These are phyloP conservation scores for Ensete ventricosum DNA, from an alignment of 176 grass and related monocot genomes.

Conservation along the genomic window DNA sequence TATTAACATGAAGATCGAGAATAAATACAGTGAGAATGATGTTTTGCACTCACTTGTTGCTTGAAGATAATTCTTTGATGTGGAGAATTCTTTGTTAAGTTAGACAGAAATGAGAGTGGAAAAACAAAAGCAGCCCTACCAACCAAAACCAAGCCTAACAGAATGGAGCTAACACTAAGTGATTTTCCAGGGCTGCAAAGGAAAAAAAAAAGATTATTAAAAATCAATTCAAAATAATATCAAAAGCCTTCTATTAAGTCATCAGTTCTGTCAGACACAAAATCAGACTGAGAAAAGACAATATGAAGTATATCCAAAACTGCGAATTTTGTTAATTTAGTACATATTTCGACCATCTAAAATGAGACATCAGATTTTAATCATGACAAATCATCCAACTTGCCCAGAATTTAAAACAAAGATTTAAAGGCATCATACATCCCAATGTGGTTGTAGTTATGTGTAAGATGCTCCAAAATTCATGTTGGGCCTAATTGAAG, in stretches of 20 bases:
- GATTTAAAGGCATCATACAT: neutral
- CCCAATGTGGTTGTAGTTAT: neutral
- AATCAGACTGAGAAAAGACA: neutral
- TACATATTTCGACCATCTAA: neutral
- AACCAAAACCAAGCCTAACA: conserved; percentile 76
- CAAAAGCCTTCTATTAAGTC: neutral
- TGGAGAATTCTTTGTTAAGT: conserved; percentile 67
- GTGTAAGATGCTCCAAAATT: neutral
- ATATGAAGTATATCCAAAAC: neutral
- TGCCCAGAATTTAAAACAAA: no score
- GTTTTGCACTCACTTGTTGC: conserved; percentile 52
- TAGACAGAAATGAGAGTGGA: conserved; percentile 85
- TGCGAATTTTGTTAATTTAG: neutral
- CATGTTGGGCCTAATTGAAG: neutral
- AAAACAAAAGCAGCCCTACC: conserved; percentile 99
- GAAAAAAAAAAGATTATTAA: neutral
- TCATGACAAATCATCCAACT: no score
- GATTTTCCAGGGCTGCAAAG: conserved; percentile 80
- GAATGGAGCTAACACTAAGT: conserved; percentile 69
- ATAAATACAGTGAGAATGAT: neutral
- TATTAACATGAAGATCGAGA: neutral
- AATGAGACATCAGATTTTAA: neutral
- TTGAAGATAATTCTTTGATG: conserved; percentile 70
- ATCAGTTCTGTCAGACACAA: neutral
- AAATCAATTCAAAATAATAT: neutral